Conservation (phyloP, 1,284 basidiomycete genomes). For the Ceratobasidium sp. region DNA sequence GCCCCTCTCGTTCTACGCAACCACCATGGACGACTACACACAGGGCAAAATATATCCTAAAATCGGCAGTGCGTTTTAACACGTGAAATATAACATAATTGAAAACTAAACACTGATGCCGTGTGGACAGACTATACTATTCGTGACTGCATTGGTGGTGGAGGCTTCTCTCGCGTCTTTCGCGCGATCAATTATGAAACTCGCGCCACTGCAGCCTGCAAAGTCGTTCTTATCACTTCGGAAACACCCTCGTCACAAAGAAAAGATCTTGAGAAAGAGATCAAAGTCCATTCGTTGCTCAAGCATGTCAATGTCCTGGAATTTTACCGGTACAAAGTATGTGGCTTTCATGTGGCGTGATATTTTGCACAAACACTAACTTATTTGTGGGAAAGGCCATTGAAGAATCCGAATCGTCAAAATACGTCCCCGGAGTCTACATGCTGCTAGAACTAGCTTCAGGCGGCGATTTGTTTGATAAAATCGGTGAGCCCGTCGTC, state of each 20-base stretch:
- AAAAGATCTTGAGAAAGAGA: constrained; percentile 91
- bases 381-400: constrained; percentile 64
- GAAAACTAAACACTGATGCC: too few species aligned
- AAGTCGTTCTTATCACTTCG: constrained; percentile 71
- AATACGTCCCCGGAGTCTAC: constrained; percentile 82
- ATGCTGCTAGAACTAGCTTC: constrained; percentile 92
- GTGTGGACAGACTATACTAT: constrained; percentile 4
- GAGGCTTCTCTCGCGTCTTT: constrained; percentile 83
- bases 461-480: constrained; percentile 97
- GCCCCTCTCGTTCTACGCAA: neutral
- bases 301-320: constrained; percentile 87
- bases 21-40: constrained; percentile 26
- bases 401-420: constrained; percentile 66
- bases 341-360: neutral
- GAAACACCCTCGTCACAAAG: constrained; percentile 68
- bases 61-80: constrained; percentile 13
- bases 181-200: constrained; percentile 75
- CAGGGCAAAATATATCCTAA: constrained; percentile 26
- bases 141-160: constrained; percentile 78
- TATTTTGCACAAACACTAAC: neutral
- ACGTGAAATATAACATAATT: too few species aligned
- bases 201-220: constrained; percentile 81
- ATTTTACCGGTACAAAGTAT: constrained; percentile 54
- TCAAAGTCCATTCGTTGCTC: constrained; percentile 85
- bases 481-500: constrained; percentile 75